Evolutionary conservation across 2,329 filamentous ascomycete genomes (phyloP), one percentile per base, ranked within the genome.

Genomic region (Cladosporium austrohemisphaericum): DNA sequence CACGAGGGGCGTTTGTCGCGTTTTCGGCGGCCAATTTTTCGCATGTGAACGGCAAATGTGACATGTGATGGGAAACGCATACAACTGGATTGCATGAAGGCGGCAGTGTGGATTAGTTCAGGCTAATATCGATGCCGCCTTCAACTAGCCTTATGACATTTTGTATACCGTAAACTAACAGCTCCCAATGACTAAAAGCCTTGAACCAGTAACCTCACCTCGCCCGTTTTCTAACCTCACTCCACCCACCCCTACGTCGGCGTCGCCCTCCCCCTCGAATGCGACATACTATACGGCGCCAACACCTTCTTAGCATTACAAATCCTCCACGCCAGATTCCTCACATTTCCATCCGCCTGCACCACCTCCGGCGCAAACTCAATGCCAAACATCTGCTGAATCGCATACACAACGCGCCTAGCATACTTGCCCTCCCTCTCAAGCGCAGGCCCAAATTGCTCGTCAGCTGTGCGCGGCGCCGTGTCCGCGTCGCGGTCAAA

Each of bases 271-370:
- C 72, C 73, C 48, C 65, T 66, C 22, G 65, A 70, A 14, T 65
- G 59, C 6, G 70, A 69, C 72, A 76, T 74, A 57, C 72, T 75
- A 58, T 76, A 76, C 26, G 74, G 74, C 47, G 72, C 72, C 63
- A 97, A 69, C 56, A 95, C 93, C 70, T 91, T 88, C 75, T 96
- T 96, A 28, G 93, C 93, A 66, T 95, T 95, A 67, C 86, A 93
- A 55, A 98, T 88, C 62, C 93, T 80, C 91, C 92, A 96, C 5
- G 91, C 90, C 55, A 98, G 73, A 65, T 95, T 95, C 63, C 79
- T 82, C 52, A 97, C 87, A 59, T 85, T 94, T 5, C 93, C 89
- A 71, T 98, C 93, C 0, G 91, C 90, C 45, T 87, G 83, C 25
- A 98, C 93, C 1, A 97, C 92, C 36, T 89, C 88, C 0, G 91